phyloP scores from a whole-genome alignment of 2,329 filamentous ascomycete genomes.

The Delphinella strobiligena region DNA sequence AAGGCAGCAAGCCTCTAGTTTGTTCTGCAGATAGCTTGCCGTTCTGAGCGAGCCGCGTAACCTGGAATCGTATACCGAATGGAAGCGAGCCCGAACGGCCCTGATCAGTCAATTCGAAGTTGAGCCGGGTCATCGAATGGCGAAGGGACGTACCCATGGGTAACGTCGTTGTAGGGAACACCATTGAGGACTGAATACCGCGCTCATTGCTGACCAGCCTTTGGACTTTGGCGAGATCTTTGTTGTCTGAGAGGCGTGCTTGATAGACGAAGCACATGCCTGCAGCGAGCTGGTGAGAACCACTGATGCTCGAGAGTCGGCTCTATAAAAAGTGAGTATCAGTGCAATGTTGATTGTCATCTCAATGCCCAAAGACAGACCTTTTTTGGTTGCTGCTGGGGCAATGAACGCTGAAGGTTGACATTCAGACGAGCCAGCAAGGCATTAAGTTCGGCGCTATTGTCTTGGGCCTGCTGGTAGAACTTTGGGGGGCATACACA shows the following conservation, averaged over 20 bases:
- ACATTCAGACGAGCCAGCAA: conserved; percentile 8
- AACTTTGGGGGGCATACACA: conserved; percentile 28
- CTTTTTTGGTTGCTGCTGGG: too few species aligned
- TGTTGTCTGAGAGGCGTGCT: conserved; percentile 16
- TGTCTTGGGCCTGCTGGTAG: conserved; percentile 13
- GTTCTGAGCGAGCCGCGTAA: conserved; percentile 52
- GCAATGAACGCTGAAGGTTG: too few species aligned
- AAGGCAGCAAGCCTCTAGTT: conserved; percentile 35
- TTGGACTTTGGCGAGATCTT: conserved; percentile 15
- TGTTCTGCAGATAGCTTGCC: conserved; percentile 47
- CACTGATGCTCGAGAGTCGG: conserved; percentile 25
- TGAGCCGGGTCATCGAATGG: conserved; percentile 21
- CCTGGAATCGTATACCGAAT: conserved; percentile 48
- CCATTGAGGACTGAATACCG: conserved; percentile 14
- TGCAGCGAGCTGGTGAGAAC: conserved; percentile 25
- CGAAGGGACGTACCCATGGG: conserved; percentile 9
- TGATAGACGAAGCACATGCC: conserved; percentile 42
- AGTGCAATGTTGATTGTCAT: too few species aligned
- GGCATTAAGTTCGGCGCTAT: conserved; percentile 2
- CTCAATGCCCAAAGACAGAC: too few species aligned
- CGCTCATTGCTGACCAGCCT: conserved; percentile 14
- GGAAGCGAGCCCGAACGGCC: conserved; percentile 24
- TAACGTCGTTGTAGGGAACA: conserved; percentile 13
- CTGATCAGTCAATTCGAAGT: conserved; percentile 20
- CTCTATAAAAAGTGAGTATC: too few species aligned